Evolutionary conservation across 163 green algal species (phyloP), one percentile per base, ranked within the genome.

Genomic region (Scenedesmus sp.): DNA sequence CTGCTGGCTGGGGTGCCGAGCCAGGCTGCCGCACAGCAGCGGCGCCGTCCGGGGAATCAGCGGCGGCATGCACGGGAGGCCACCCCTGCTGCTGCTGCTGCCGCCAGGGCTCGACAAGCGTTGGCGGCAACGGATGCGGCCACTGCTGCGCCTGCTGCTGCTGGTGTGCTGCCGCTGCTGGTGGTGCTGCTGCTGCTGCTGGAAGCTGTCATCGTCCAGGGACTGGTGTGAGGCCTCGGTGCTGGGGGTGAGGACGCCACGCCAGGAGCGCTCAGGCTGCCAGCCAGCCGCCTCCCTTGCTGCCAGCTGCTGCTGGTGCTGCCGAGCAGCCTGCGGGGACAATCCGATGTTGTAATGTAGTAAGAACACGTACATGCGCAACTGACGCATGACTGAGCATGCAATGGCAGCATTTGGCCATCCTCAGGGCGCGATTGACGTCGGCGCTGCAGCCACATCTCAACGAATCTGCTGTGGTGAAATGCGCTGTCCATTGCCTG

Each of bases 251-350:
- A 87, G 59, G 13, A 87, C 78, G 33, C 59, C 79, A 24, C 53
- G 61, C 87, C 87, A 91, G 42, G 87, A 70, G 20, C 51, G 42
- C 53, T 91, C 87, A 43, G 87, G 87, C 79, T 91, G 56, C 87
- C 87, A 91, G 13, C 20, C 42, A 26, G 73, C 42, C 26, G 87
- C 46, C 10, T 72, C 78, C 0, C 73, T 30, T n/a, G 79, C 59
- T 15, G 26, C 49, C 24, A 91, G 59, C 37, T 81, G 78, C 78
- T 87, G 78, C 87, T 91, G 87, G 43, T 91, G 87, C 87, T 87
- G 78, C 22, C 78, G n/a, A 24, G 87, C 87, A 40, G 78, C 87
- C 87, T 91, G 86, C 33, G 53, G 10, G 83, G 0, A 20, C 9
- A 20, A 5, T 40, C 80, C 16, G 13, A 51, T 56, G 12, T 83